Percentiles rank a stretch among this genome's conserved stretches.
phyloP scores from a whole-genome alignment of 768 basidiomycete species.

The Clavaria fumosa region DNA sequence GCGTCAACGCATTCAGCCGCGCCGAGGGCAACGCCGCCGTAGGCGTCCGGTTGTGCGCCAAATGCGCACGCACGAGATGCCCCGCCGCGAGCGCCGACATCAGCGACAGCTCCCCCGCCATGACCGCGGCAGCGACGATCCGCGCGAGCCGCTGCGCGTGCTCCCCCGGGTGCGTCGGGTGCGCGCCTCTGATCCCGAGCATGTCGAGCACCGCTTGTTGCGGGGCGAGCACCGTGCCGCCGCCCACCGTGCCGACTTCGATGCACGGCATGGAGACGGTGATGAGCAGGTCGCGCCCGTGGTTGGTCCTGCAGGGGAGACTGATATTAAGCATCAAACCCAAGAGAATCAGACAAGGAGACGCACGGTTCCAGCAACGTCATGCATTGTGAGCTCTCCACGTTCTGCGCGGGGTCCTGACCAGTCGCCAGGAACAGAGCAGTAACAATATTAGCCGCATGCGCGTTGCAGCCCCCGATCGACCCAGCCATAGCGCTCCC shows the following conservation, averaged over 20 bases:
- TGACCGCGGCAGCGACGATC: constrained; percentile 82
- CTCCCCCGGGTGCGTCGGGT: constrained; percentile 70
- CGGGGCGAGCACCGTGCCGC: constrained; percentile 84
- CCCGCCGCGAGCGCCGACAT: constrained; percentile 89
- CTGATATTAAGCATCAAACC: constrained; percentile 1
- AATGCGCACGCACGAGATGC: constrained; percentile 85
- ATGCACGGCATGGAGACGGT: constrained; percentile 98
- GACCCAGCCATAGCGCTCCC: constrained; percentile 97
- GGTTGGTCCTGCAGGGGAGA: constrained; percentile 48
- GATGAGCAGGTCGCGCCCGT: constrained; percentile 81
- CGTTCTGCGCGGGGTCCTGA: constrained; percentile 98
- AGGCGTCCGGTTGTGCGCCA: constrained; percentile 81
- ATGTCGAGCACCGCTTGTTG: constrained; percentile 85
- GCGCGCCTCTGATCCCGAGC: constrained; percentile 86
- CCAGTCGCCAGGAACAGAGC: constrained; percentile 93
- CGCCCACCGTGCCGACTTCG: constrained; percentile 96
- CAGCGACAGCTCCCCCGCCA: constrained; percentile 93
- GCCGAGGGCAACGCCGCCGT: constrained; percentile 61
- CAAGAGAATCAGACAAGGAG: constrained; percentile 7
- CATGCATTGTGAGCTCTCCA: constrained; percentile 97
- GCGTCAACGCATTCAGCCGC: too few relatives aligned
- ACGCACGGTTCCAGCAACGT: constrained; percentile 97
- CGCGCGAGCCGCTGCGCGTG: constrained; percentile 85
- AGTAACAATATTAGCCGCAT: constrained; percentile 94
- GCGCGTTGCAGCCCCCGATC: constrained; percentile 97